These are phyloP conservation scores for Rubia yunnanensis DNA, from an alignment of 257 asterid genomes.

Conservation along the genomic window DNA sequence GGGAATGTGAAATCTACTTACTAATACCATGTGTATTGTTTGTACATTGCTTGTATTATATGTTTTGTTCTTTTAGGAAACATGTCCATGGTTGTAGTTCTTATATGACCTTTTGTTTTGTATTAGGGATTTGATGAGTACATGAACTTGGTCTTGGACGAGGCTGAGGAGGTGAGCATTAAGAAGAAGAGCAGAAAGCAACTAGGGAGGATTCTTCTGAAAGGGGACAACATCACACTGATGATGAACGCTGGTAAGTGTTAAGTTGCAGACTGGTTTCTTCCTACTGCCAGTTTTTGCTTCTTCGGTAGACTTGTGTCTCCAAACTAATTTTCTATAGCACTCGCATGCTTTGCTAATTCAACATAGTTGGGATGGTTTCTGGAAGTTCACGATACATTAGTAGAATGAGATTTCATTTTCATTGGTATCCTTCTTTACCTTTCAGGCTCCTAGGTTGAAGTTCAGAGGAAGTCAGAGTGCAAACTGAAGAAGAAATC, in stretches of 20 bases:
- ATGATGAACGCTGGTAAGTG: slow-evolving; percentile 38
- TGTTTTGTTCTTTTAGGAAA: neutral
- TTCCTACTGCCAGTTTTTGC: neutral
- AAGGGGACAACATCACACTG: slow-evolving; percentile 46
- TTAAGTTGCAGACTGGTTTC: neutral
- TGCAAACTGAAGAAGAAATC: slow-evolving; percentile 42
- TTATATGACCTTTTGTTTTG: neutral
- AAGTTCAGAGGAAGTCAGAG: slow-evolving; percentile 41
- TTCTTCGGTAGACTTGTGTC: neutral
- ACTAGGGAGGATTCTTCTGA: slow-evolving; percentile 42
- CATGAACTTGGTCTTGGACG: slow-evolving; percentile 52
- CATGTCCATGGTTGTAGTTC: neutral
- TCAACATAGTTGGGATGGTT: neutral
- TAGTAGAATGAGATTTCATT: neutral
- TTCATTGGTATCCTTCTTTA: neutral
- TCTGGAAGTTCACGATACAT: neutral
- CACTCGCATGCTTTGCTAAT: neutral
- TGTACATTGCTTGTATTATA: neutral
- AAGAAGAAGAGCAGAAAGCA: slow-evolving; percentile 56
- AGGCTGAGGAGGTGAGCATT: slow-evolving; percentile 51
- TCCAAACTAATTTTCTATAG: neutral
- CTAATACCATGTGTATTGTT: neutral
- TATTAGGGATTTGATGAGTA: slow-evolving; percentile 47
- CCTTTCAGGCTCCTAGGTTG: slow-evolving; percentile 46
- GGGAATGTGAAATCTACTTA: neutral